phyloP scores from a whole-genome alignment of 257 asterid species.

The Orobanche coerulescens region DNA sequence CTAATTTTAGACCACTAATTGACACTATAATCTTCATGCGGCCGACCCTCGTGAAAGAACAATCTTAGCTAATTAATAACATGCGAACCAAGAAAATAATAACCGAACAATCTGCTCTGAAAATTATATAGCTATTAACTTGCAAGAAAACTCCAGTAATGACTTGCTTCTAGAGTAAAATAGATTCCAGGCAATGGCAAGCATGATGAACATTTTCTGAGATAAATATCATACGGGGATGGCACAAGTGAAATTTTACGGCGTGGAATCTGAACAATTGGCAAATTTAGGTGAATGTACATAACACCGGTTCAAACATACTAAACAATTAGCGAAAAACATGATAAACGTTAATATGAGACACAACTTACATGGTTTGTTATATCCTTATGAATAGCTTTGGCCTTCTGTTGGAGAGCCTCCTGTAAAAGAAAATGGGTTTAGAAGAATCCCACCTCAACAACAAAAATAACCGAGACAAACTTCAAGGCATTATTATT shows the following conservation, averaged over 20 bases:
- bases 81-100: not conserved
- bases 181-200: not conserved
- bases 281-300: not conserved
- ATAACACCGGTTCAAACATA: not conserved
- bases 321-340: not conserved
- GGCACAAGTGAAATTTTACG: not conserved
- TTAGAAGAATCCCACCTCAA: conserved; percentile 13
- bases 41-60: too few relatives aligned
- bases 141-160: not conserved
- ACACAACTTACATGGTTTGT: conserved; percentile 49
- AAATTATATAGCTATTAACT: not conserved
- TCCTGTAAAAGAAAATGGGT: conserved; percentile 39
- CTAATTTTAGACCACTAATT: too few relatives aligned
- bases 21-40: too few relatives aligned
- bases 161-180: conserved; percentile 4
- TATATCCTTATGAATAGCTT: conserved; percentile 62
- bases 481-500: not conserved
- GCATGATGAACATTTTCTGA: not conserved
- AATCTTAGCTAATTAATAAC: too few relatives aligned
- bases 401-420: conserved; percentile 64
- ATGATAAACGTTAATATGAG: not conserved
- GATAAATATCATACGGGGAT: not conserved
- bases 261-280: not conserved
- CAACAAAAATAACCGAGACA: not conserved
- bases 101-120: not conserved